These are phyloP conservation scores for Begonia loranthoides DNA, from an alignment of 306 rosid species.

Conservation along the genomic window DNA sequence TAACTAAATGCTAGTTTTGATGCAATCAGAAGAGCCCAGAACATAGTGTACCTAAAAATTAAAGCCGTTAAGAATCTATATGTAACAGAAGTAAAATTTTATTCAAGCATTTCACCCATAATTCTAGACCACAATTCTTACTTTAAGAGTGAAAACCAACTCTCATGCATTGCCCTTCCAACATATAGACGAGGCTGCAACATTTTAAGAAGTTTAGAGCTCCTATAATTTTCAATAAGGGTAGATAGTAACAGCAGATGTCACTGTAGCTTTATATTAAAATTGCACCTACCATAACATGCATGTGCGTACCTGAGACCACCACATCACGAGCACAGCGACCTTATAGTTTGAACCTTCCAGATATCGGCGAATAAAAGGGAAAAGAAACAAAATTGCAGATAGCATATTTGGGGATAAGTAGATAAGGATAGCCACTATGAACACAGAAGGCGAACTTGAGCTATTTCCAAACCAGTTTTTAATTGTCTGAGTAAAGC, in stretches of 20 bases:
- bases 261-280: background rate
- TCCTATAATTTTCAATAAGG: no score
- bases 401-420: slow-evolving; percentile 84
- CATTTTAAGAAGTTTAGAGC: slow-evolving; percentile 3
- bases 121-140: slow-evolving; percentile 29
- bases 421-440: slow-evolving; percentile 70
- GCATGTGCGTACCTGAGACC: slow-evolving; percentile 72
- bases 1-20: slow-evolving; percentile 84
- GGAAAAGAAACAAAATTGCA: slow-evolving; percentile 61
- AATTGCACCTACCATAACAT: slow-evolving; percentile 2
- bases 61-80: slow-evolving; percentile 16
- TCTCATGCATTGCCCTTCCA: slow-evolving; percentile 99
- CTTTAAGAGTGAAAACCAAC: slow-evolving; percentile 58
- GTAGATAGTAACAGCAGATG: background rate
- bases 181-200: slow-evolving; percentile 89
- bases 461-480: slow-evolving; percentile 83
- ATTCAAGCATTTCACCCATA: slow-evolving; percentile 11
- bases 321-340: slow-evolving; percentile 79
- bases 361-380: slow-evolving; percentile 59
- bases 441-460: slow-evolving; percentile 81
- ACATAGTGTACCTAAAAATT: slow-evolving; percentile 66
- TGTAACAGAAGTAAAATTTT: slow-evolving; percentile 16
- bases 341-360: slow-evolving; percentile 50
- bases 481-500: slow-evolving; percentile 74
- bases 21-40: slow-evolving; percentile 70